phyloP scores from a whole-genome alignment of 2,329 filamentous ascomycete species.

The Fusarium gaditjirri region DNA sequence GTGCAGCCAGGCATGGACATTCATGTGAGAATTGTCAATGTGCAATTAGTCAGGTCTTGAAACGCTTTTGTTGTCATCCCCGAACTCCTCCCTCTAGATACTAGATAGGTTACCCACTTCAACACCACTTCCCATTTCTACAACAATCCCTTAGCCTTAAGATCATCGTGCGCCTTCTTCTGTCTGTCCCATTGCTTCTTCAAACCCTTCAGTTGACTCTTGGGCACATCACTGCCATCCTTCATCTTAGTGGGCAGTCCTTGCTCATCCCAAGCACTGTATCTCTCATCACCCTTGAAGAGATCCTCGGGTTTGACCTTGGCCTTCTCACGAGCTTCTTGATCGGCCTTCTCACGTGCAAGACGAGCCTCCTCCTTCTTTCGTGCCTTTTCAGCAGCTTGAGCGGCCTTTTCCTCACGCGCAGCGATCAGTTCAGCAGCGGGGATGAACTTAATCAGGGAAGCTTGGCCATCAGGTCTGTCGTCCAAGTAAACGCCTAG shows the following conservation, averaged over 20 bases:
- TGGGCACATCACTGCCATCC: slow-evolving; percentile 82
- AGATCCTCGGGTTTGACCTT: slow-evolving; percentile 65
- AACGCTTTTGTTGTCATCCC: slow-evolving; percentile 24
- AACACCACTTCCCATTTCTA: slow-evolving; percentile 27
- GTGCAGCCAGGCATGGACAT: not conserved
- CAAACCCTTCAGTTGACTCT: slow-evolving; percentile 82
- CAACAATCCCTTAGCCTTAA: slow-evolving; percentile 50
- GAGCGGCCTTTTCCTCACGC: slow-evolving; percentile 67
- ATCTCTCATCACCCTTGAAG: slow-evolving; percentile 68
- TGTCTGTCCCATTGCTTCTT: slow-evolving; percentile 91
- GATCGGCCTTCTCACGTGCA: slow-evolving; percentile 61
- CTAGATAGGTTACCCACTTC: slow-evolving; percentile 12
- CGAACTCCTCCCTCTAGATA: slow-evolving; percentile 26
- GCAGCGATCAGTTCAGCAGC: slow-evolving; percentile 67
- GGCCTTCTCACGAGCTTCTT: slow-evolving; percentile 67
- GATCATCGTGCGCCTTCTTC: slow-evolving; percentile 82
- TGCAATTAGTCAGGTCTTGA: not conserved
- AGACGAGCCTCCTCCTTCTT: slow-evolving; percentile 66
- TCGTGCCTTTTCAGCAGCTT: slow-evolving; percentile 68
- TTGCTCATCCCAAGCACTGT: slow-evolving; percentile 82
- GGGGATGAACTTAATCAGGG: slow-evolving; percentile 76
- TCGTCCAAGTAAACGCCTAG: slow-evolving; percentile 91
- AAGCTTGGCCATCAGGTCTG: slow-evolving; percentile 71
- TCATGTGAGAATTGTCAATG: not conserved
- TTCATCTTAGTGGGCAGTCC: slow-evolving; percentile 82